Base-by-base conservation (phyloP, 169 alveolate genomes). In the Cryptosporidium canis region DNA sequence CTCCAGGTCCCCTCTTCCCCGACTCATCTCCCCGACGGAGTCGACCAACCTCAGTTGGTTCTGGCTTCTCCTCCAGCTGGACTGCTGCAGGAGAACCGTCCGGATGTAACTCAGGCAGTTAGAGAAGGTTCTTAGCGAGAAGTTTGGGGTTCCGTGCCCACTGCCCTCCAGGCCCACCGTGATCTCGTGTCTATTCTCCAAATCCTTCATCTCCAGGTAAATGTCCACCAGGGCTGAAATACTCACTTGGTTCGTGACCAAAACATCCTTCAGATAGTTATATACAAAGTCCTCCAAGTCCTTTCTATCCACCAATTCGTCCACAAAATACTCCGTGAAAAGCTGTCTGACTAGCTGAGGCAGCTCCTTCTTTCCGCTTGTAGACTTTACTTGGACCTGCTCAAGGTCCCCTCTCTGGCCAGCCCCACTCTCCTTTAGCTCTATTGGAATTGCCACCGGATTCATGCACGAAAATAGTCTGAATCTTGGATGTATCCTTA, bases 401-500 rank as follows among this genome's bases (percentile, higher is more conserved):
- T 93, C 93, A 91, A 90, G 91, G 70, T 61, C 67, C 87, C 90
- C 53, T 83, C 90, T n/a, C 70, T 90, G 33, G 85, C 87, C 44
- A 91, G 77, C 66, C 83, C 83, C 66, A 53, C 87, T 84, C 64
- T 92, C 71, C 51, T 61, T 56, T 29, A 70, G 51, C 64, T 91
- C 83, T 9, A 83, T 85, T n/a, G 94, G 95, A 65, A 91, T 93
- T 83, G 90, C 91, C 16, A 98, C 98, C 21, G 99, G 99, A 90
- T 98, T 98, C 99, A 98, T 98, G 92, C 99, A 98, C 39, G 99
- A 98, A 67, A 98, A 97, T 16, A 98, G 85, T 51, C 99, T 94
- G 90, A 98, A 98, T 83, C 96, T 93, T 33, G 96, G 95, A 72
- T 98, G 99, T 35, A 95, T 94, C 71, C 93, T 92, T 21, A 97